These are phyloP conservation scores for Cryphonectria japonica DNA, from an alignment of 2,329 filamentous ascomycete genomes.

Conservation along the genomic window DNA sequence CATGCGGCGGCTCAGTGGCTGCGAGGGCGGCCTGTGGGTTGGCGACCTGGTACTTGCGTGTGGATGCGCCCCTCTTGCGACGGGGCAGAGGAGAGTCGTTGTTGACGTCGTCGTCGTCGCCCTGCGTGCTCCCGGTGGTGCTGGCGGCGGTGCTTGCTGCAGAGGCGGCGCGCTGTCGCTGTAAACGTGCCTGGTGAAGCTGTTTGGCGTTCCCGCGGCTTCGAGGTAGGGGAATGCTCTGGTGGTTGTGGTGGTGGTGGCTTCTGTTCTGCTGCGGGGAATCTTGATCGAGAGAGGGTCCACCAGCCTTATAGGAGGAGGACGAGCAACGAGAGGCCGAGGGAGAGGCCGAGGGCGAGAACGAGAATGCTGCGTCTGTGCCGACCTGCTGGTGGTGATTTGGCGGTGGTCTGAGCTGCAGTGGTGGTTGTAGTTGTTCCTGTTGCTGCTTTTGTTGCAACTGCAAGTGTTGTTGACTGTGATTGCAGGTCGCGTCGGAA, in stretches of 20 bases:
- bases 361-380: background rate
- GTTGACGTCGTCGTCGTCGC: slow-evolving; percentile 34
- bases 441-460: slow-evolving; percentile 17
- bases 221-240: slow-evolving; percentile 37
- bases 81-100: slow-evolving; percentile 31
- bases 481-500: slow-evolving; percentile 26
- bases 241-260: slow-evolving; percentile 21
- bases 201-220: slow-evolving; percentile 52
- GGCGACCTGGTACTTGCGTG: slow-evolving; percentile 33
- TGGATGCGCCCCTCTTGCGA: slow-evolving; percentile 28
- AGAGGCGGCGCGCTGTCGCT: slow-evolving; percentile 38
- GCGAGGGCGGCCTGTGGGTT: slow-evolving; percentile 40
- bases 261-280: slow-evolving; percentile 24
- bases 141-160: slow-evolving; percentile 44
- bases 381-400: background rate
- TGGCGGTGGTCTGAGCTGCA: background rate
- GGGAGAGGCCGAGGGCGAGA: too few species aligned
- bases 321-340: background rate
- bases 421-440: slow-evolving; percentile 17
- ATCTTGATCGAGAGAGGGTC: slow-evolving; percentile 26
- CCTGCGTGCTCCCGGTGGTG: slow-evolving; percentile 37
- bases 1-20: slow-evolving; percentile 51
- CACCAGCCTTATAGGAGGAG: slow-evolving; percentile 28
- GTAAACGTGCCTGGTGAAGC: slow-evolving; percentile 53
- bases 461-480: slow-evolving; percentile 21